Evolutionary conservation across 306 rosid species (phyloP), one percentile per base, ranked within the genome.

Genomic region (Crataegus laevigata): DNA sequence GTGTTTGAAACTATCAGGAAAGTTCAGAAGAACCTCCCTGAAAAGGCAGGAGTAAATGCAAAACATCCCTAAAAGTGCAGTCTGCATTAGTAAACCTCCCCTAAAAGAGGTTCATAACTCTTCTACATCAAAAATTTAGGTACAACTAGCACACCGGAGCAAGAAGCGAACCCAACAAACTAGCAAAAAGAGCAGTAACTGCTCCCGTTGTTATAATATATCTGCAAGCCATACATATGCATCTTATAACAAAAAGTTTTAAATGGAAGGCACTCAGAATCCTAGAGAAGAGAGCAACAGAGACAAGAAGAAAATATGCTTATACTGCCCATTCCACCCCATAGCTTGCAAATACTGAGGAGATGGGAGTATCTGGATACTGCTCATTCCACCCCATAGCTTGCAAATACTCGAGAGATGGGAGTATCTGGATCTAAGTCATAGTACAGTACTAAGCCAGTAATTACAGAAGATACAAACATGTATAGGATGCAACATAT

Each of bases 131-230:
- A 43, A 43, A 30, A 34, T 25, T 10, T 75, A 67, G 17, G 36
- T 68, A 62, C 76, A 58, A 63, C 32, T 68, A 36, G 25, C 61
- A 73, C 82, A 89, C 97, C 97, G 89, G 97, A 78, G 97, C 91
- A 85, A 91, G 97, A 78, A 91, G 69, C 19, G 96, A 89, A 72
- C 96, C 97, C 78, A 91, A 81, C 88, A 91, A 83, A 84, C 96
- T 91, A 40, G 93, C 72, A 84, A 71, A 88, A 63, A 91, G 91
- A 69, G 97, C 97, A 79, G 97, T 89, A 63, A 91, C 87, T 8
- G 97, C 90, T 77, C 96, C 97, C 26, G 74, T 79, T 63, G 96
- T 86, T 79, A 91, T 89, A 68, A 91, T 68, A 72, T 88, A 91
- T 85, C 97, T 91, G 86, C 69, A 80, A 67, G 21, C 7, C 3